phyloP scores from a whole-genome alignment of 257 asterid genomes.

The Gentiana straminea region DNA sequence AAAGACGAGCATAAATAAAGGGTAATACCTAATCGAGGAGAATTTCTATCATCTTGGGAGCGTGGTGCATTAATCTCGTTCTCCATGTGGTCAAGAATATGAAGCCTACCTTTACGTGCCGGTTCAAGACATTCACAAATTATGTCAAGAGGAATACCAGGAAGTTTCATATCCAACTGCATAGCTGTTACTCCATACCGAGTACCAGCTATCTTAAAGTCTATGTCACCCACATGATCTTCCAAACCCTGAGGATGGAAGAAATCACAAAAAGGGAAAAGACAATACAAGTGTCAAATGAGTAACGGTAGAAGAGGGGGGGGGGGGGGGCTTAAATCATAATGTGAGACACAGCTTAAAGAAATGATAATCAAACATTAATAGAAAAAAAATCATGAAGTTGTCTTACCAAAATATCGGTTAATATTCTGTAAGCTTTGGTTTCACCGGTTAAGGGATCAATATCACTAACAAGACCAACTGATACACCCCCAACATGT shows the following conservation, averaged over 20 bases:
- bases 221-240: constrained; percentile 99
- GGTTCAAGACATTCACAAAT: constrained; percentile 72
- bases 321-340: too few species aligned
- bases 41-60: constrained; percentile 53
- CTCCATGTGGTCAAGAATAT: constrained; percentile 90
- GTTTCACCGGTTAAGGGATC: constrained; percentile 83
- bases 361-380: too few species aligned
- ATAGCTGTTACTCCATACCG: constrained; percentile 86
- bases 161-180: constrained; percentile 96
- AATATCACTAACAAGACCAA: constrained; percentile 79
- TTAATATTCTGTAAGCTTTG: constrained; percentile 68
- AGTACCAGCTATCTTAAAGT: constrained; percentile 96
- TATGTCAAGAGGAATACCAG: constrained; percentile 91
- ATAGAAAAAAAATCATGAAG: background rate
- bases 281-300: too few species aligned
- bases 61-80: constrained; percentile 72
- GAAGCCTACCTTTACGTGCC: constrained; percentile 69
- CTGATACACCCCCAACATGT: constrained; percentile 88
- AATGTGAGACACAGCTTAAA: too few species aligned
- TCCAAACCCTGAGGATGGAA: constrained; percentile 66
- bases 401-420: constrained; percentile 73
- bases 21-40: constrained; percentile 61
- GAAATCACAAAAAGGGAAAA: constrained; percentile 6
- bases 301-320: too few species aligned
- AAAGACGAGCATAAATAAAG: background rate